Evolutionary conservation across 1,139 yeast genomes (phyloP).

Genomic region (Dujonia santamariae): DNA sequence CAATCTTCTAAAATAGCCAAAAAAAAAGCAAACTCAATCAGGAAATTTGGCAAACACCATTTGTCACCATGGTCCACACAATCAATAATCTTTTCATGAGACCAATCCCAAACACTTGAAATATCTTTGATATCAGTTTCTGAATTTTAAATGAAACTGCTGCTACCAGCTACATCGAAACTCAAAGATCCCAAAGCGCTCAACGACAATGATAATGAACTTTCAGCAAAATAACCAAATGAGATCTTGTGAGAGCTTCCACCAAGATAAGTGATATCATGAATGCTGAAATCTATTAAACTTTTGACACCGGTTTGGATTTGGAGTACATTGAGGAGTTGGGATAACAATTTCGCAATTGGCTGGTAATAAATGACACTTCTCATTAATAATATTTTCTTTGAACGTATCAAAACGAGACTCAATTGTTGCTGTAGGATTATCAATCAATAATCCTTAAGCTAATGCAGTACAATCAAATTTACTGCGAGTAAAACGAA

Average conservation of each 20-base stretch:
- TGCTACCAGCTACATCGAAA: no score
- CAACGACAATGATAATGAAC: constrained; percentile 1
- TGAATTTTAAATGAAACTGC: no score
- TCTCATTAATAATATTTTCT: no score
- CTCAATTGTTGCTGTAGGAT: no score
- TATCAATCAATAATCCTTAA: no score
- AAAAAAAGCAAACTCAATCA: constrained; percentile 6
- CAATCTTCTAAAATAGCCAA: background rate
- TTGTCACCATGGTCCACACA: constrained; percentile 7
- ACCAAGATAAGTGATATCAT: background rate
- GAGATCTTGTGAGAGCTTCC: constrained; percentile 3
- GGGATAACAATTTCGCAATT: no score
- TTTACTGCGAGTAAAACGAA: no score
- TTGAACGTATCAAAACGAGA: no score
- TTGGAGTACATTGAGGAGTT: constrained; percentile 5
- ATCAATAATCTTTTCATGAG: constrained; percentile 3
- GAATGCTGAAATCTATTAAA: constrained; percentile 2
- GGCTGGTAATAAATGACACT: no score
- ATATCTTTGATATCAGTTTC: no score
- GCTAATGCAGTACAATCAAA: no score
- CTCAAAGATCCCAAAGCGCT: background rate
- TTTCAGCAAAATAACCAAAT: constrained; percentile 2
- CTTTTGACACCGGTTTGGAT: constrained; percentile 1
- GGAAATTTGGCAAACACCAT: constrained; percentile 6
- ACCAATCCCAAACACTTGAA: no score